phyloP scores from a whole-genome alignment of 2,329 filamentous ascomycete species.

The Aureobasidium leucospermi region DNA sequence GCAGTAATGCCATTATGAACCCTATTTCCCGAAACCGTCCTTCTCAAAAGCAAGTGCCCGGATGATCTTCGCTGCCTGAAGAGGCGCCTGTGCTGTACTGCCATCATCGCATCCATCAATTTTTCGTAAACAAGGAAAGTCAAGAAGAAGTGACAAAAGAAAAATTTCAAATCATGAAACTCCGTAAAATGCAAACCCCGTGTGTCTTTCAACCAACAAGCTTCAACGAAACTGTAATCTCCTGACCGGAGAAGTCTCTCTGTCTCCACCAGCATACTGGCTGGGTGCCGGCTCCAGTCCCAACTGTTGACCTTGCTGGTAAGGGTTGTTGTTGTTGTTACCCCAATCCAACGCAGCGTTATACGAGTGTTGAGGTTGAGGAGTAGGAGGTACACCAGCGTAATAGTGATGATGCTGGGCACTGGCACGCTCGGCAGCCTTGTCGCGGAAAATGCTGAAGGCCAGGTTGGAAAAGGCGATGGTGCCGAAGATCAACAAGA shows the following conservation, averaged over 20 bases:
- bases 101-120: neutral
- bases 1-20: too few relatives aligned
- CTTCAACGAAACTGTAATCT: conserved; percentile 25
- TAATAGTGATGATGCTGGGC: conserved; percentile 18
- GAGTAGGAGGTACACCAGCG: conserved; percentile 21
- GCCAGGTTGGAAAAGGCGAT: conserved; percentile 54
- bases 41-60: neutral
- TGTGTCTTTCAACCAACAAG: neutral
- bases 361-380: conserved; percentile 28
- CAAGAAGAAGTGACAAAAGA: neutral
- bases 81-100: neutral
- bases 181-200: neutral
- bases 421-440: conserved; percentile 22
- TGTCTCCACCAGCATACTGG: conserved; percentile 24
- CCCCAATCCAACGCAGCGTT: conserved; percentile 19
- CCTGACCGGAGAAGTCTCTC: conserved; percentile 27
- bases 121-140: neutral
- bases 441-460: conserved; percentile 48
- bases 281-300: conserved; percentile 27
- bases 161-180: neutral
- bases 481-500: conserved; percentile 42
- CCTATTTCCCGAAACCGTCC: neutral
- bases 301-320: conserved; percentile 20
- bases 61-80: neutral
- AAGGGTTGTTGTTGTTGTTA: conserved; percentile 20